Percentiles rank a stretch among this genome's conserved stretches.
Evolutionary conservation across 352 stramenopile species (phyloP).

Genomic region (Pythium scleroteichum): DNA sequence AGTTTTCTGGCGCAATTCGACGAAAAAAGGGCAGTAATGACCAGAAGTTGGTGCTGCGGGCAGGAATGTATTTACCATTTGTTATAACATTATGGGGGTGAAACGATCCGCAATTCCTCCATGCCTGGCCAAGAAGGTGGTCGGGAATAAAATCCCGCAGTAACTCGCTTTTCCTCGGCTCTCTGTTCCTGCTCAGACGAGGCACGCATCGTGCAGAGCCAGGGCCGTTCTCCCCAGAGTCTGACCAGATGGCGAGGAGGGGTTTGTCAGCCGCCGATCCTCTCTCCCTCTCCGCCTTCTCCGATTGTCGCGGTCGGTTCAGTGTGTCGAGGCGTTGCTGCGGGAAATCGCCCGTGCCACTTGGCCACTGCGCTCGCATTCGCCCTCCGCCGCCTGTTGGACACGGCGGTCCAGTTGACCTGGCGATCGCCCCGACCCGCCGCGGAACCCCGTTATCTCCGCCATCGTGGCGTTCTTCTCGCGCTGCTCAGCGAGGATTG

Average conservation of each 20-base stretch:
- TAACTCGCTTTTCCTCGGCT: not conserved
- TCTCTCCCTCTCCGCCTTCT: not conserved
- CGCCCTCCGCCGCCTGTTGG: not conserved
- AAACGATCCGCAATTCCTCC: not conserved
- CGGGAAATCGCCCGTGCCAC: not conserved
- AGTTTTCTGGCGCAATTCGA: constrained; percentile 7
- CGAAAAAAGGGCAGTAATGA: constrained; percentile 11
- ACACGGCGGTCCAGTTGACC: not conserved
- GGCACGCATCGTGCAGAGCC: not conserved
- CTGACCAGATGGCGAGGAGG: not conserved
- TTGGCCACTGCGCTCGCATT: not conserved
- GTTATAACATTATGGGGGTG: not conserved
- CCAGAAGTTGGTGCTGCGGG: not conserved
- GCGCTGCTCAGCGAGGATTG: not conserved
- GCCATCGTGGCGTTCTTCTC: too few species aligned
- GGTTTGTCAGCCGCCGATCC: not conserved
- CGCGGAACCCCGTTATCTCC: too few species aligned
- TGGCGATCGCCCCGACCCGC: too few species aligned
- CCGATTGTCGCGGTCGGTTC: not conserved
- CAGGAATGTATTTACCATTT: not conserved
- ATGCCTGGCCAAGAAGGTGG: not conserved
- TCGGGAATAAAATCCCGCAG: not conserved
- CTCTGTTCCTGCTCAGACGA: constrained; percentile 3
- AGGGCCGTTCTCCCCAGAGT: not conserved
- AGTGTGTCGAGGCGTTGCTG: not conserved